Percentiles rank a stretch among this genome's conserved stretches.
phyloP scores from a whole-genome alignment of 108 stramenopile genomes.

The Chaetoceros muelleri region DNA sequence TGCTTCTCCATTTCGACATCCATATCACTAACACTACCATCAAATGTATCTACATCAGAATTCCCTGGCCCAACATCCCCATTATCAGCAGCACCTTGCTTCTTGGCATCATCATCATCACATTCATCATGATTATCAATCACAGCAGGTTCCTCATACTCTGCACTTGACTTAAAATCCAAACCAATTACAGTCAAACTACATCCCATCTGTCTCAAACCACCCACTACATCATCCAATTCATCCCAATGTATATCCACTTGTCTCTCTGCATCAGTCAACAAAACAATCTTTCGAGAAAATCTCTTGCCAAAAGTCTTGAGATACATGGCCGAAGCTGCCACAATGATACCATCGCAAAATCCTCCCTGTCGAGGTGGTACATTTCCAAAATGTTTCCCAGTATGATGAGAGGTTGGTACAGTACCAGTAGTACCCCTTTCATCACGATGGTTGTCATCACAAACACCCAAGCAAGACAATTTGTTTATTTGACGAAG shows the following conservation, averaged over 20 bases:
- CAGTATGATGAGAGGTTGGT: conserved; percentile 7
- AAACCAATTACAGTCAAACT: conserved; percentile 52
- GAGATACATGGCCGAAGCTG: conserved; percentile 57
- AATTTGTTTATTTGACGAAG: conserved; percentile 32
- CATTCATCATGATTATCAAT: conserved; percentile 11
- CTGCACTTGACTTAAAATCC: conserved; percentile 22
- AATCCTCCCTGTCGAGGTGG: conserved; percentile 36
- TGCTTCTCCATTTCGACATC: background rate
- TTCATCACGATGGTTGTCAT: background rate
- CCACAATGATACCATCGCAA: conserved; percentile 57
- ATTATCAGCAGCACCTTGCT: background rate
- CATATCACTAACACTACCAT: background rate
- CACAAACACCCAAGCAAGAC: background rate
- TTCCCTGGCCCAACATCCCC: conserved; percentile 1
- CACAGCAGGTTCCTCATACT: conserved; percentile 6
- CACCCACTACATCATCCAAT: conserved; percentile 38
- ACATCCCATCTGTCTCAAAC: conserved; percentile 48
- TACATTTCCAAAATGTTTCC: conserved; percentile 1
- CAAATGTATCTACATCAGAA: conserved; percentile 7
- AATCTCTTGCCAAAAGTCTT: conserved; percentile 42
- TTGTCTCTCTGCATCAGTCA: conserved; percentile 75
- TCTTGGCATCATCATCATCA: background rate
- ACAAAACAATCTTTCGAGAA: conserved; percentile 44
- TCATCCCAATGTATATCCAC: conserved; percentile 38
- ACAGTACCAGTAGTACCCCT: conserved; percentile 4